phyloP scores from a whole-genome alignment of 768 basidiomycete species.

The Leccinum imitatum region DNA sequence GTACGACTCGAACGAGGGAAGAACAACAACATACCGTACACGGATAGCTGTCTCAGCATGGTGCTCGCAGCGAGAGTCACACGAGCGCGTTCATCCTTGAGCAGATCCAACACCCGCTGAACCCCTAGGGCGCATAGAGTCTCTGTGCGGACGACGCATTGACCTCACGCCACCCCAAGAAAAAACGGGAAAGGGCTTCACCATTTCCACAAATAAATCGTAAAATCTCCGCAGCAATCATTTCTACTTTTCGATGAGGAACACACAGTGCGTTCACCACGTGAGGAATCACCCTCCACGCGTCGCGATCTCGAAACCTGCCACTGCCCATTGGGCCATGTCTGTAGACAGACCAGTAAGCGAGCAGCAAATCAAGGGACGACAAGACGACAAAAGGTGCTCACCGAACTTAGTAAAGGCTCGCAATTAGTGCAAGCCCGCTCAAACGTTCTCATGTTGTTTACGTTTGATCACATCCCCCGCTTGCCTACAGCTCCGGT shows the following conservation, averaged over 20 bases:
- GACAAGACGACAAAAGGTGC: background rate
- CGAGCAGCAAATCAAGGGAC: background rate
- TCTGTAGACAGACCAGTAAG: conserved; percentile 3
- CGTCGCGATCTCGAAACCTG: conserved; percentile 2
- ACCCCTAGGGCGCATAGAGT: conserved; percentile 13
- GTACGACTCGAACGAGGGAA: background rate
- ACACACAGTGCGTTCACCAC: no score
- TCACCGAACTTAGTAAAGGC: conserved; percentile 20
- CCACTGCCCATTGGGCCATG: background rate
- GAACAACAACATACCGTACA: conserved; percentile 14
- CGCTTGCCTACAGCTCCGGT: conserved; percentile 10
- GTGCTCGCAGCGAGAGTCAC: conserved; percentile 19
- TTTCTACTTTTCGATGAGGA: no score
- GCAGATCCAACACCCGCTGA: conserved; percentile 12
- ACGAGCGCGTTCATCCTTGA: conserved; percentile 16
- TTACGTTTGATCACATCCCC: no score
- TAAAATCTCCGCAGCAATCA: conserved; percentile 14
- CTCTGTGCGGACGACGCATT: conserved; percentile 2
- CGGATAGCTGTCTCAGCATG: conserved; percentile 12
- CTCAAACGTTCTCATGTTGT: background rate
- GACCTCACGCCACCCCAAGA: background rate
- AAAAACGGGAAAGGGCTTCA: background rate
- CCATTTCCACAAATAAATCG: conserved; percentile 15
- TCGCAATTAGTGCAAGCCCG: conserved; percentile 27
- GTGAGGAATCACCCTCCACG: background rate